Conservation (phyloP, 805 yeast genomes). For the Cyberlindnera suaveolens region DNA sequence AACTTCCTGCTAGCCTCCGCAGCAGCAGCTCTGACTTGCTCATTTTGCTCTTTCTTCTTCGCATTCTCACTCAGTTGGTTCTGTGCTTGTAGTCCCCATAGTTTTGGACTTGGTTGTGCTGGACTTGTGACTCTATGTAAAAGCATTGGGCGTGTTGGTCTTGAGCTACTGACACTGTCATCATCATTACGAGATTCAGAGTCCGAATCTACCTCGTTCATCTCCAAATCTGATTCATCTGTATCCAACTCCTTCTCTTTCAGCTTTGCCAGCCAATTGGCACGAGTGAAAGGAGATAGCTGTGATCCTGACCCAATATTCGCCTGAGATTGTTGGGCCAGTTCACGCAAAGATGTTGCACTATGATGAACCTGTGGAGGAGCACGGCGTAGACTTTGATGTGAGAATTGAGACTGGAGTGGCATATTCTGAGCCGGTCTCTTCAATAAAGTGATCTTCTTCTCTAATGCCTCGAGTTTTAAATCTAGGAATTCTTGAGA, state of each 20-base stretch:
- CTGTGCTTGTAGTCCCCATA: not conserved
- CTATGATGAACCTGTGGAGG: not conserved
- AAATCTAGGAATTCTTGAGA: not conserved
- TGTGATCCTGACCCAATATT: conserved; percentile 5
- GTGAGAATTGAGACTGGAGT: not conserved
- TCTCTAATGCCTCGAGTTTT: conserved; percentile 1
- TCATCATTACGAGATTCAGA: conserved; percentile 6
- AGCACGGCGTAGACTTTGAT: not conserved
- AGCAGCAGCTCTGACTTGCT: conserved; percentile 7
- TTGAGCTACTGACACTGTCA: conserved; percentile 1
- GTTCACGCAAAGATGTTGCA: conserved; percentile 1
- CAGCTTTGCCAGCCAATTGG: conserved; percentile 16
- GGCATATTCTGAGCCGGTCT: not conserved
- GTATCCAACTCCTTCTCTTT: conserved; percentile 13
- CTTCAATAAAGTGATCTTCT: not conserved
- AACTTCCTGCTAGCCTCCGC: conserved; percentile 21
- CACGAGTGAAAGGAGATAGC: conserved; percentile 20
- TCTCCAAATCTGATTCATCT: conserved; percentile 23
- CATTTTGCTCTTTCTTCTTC: conserved; percentile 5
- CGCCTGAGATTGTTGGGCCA: not conserved
- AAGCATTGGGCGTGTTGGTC: not conserved
- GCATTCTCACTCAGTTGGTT: conserved; percentile 3
- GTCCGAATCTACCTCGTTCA: conserved; percentile 19
- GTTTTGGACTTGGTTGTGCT: too few relatives aligned
- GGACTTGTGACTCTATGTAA: too few relatives aligned